Percentiles rank a stretch among this genome's conserved stretches.
phyloP scores from a whole-genome alignment of 208 protist genomes.

The Leishmania lainsoni region DNA sequence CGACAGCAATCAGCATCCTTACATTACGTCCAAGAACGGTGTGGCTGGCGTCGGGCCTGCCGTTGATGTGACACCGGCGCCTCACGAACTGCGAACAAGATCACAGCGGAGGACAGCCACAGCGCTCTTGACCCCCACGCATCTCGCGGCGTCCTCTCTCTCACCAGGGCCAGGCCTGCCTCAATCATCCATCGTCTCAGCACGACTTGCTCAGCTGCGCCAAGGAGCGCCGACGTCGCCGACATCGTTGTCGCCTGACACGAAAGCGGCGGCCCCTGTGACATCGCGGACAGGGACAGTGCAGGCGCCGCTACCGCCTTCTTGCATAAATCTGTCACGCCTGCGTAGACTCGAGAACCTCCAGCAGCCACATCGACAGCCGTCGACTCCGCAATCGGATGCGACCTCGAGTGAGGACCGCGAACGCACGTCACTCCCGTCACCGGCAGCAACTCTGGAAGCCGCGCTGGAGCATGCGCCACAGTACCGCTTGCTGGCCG shows the following conservation, averaged over 20 bases:
- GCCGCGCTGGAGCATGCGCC: not conserved
- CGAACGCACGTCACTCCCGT: not conserved
- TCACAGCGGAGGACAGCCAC: not conserved
- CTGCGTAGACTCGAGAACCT: not conserved
- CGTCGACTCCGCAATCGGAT: not conserved
- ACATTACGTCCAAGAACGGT: not conserved
- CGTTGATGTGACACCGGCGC: not conserved
- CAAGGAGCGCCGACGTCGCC: constrained; percentile 1
- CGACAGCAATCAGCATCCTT: not conserved
- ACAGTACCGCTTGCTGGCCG: not conserved
- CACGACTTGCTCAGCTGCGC: constrained; percentile 13
- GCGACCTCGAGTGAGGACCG: too few species aligned
- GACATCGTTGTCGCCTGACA: not conserved
- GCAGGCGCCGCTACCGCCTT: not conserved
- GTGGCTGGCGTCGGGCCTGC: not conserved
- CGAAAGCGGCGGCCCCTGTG: not conserved
- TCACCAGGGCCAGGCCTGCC: not conserved
- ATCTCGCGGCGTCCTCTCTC: not conserved
- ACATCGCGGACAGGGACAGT: not conserved
- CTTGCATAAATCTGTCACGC: not conserved
- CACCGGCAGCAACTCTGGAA: not conserved
- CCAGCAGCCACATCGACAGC: not conserved
- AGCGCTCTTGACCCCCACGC: not conserved
- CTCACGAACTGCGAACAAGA: not conserved
- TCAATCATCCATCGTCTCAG: not conserved